Evolutionary conservation across 208 protist genomes (phyloP).

Genomic region (Acanthamoeba culbertsoni): DNA sequence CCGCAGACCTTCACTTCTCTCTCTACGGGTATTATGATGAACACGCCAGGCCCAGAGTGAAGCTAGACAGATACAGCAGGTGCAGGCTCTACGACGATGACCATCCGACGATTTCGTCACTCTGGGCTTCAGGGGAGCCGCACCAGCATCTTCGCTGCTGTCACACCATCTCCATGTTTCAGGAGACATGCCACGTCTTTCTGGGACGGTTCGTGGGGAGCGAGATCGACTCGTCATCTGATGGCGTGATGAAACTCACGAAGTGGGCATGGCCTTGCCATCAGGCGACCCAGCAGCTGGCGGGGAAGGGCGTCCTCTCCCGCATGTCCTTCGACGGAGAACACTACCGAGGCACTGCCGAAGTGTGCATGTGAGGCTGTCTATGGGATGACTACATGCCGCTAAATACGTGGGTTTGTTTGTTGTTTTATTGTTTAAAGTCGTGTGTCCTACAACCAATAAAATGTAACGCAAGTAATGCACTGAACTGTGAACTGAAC

Average conservation of each 20-base stretch:
- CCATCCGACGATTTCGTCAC: background rate
- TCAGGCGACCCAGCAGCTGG: background rate
- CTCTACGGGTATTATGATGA: background rate
- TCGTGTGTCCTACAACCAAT: too few species aligned
- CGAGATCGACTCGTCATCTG: background rate
- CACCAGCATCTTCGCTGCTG: background rate
- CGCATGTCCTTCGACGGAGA: background rate
- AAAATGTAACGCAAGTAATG: too few species aligned
- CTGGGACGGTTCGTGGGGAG: background rate
- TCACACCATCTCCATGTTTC: background rate
- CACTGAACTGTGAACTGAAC: too few species aligned
- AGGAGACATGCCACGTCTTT: background rate
- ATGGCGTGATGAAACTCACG: background rate
- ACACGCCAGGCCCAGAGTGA: background rate
- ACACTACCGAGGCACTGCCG: background rate
- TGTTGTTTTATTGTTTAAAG: too few species aligned
- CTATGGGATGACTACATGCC: too few species aligned
- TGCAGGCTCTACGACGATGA: background rate
- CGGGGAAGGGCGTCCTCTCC: background rate
- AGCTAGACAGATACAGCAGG: background rate
- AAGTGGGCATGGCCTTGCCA: background rate
- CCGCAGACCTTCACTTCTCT: background rate
- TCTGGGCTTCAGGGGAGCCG: background rate
- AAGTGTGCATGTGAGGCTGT: background rate
- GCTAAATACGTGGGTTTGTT: too few species aligned